A percentile compares a stretch with the other conserved stretches of the same genome.
phyloP scores from a whole-genome alignment of 2,329 filamentous ascomycete species.

The Colletotrichum coccodes region DNA sequence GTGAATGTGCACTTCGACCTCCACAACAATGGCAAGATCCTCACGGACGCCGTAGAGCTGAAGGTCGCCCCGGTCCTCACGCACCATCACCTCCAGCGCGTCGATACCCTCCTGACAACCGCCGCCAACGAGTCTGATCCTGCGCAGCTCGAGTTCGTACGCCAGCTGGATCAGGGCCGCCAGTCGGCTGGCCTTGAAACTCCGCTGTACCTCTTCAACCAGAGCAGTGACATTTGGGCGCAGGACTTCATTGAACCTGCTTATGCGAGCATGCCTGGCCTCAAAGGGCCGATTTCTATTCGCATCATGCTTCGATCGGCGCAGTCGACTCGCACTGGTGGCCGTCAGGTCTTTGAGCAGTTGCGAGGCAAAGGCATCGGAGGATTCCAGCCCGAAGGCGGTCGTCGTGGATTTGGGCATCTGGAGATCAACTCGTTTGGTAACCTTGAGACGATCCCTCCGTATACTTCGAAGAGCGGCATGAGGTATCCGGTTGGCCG shows the following conservation, averaged over 20 bases:
- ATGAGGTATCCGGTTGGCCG: too few species aligned
- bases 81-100: too few species aligned
- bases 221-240: slow-evolving; percentile 45
- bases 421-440: slow-evolving; percentile 44
- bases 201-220: slow-evolving; percentile 38
- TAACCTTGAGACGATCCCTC: slow-evolving; percentile 52
- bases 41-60: too few species aligned
- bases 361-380: slow-evolving; percentile 42
- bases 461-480: too few species aligned
- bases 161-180: too few species aligned
- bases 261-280: slow-evolving; percentile 50
- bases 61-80: too few species aligned
- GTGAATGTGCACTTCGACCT: too few species aligned
- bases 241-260: slow-evolving; percentile 52
- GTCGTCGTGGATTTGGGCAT: slow-evolving; percentile 41
- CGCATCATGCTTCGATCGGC: slow-evolving; percentile 45
- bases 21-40: too few species aligned
- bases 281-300: slow-evolving; percentile 43
- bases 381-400: slow-evolving; percentile 41
- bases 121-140: too few species aligned
- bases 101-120: too few species aligned
- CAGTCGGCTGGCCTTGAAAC: too few species aligned
- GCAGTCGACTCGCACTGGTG: slow-evolving; percentile 40
- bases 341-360: slow-evolving; percentile 45
- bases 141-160: too few species aligned